phyloP scores from a whole-genome alignment of 2,329 filamentous ascomycete genomes.

The Colletotrichum nymphaeae region DNA sequence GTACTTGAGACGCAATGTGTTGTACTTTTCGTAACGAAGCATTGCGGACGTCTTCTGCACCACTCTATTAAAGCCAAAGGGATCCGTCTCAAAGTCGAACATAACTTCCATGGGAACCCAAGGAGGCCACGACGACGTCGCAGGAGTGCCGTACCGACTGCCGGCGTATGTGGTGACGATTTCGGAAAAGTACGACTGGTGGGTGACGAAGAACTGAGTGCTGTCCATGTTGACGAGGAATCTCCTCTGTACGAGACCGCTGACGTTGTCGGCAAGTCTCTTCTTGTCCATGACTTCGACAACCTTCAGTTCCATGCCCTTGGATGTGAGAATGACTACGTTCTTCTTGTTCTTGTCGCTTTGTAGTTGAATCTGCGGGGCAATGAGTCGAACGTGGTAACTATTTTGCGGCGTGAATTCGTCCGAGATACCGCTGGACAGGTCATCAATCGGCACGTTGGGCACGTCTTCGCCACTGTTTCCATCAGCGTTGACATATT shows the following conservation, averaged over 20 bases:
- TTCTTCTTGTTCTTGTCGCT: conserved; percentile 98
- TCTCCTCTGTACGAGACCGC: conserved; percentile 92
- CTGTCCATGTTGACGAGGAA: conserved; percentile 98
- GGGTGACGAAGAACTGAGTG: conserved; percentile 97
- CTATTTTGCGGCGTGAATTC: conserved; percentile 93
- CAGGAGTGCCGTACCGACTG: conserved; percentile 88
- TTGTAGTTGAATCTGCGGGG: conserved; percentile 96
- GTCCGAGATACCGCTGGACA: conserved; percentile 81
- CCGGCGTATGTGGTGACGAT: conserved; percentile 94
- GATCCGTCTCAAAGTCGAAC: conserved; percentile 94
- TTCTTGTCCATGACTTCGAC: conserved; percentile 97
- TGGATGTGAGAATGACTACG: conserved; percentile 95
- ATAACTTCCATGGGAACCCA: conserved; percentile 99
- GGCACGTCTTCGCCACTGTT: conserved; percentile 40
- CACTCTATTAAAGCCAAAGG: conserved; percentile 97
- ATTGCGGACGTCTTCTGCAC: conserved; percentile 97
- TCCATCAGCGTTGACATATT: conserved; percentile 81
- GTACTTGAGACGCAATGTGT: conserved; percentile 95
- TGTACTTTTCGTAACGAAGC: conserved; percentile 97
- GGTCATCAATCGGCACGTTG: conserved; percentile 67
- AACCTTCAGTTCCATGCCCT: conserved; percentile 98
- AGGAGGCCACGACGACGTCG: conserved; percentile 91
- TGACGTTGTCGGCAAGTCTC: conserved; percentile 90
- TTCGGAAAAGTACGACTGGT: conserved; percentile 88
- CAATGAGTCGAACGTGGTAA: conserved; percentile 94